Percentiles rank a stretch among this genome's conserved stretches.
Conservation (phyloP, 2,329 filamentous ascomycete genomes). For the Ophidiomyces ophidiicola region DNA sequence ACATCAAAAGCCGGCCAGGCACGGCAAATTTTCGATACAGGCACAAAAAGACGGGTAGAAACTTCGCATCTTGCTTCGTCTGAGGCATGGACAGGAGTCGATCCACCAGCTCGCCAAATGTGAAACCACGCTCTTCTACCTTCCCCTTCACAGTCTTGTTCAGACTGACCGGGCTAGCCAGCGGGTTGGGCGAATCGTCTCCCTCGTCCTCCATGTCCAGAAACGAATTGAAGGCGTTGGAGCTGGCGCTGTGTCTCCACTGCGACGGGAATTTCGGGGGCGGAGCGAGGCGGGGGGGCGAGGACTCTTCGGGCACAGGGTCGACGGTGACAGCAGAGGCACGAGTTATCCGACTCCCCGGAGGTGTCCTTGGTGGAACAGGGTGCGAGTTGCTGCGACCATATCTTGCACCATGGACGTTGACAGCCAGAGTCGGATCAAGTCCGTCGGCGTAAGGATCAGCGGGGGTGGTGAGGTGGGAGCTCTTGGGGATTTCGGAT, state of each 20-base stretch:
- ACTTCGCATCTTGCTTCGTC: conserved; percentile 80
- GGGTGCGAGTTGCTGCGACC: conserved; percentile 40
- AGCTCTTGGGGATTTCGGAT: conserved; percentile 50
- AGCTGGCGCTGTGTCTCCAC: conserved; percentile 31
- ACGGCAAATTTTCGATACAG: conserved; percentile 88
- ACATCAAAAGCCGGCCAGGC: conserved; percentile 62
- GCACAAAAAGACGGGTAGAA: conserved; percentile 76
- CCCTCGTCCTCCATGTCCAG: conserved; percentile 34
- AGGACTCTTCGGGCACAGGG: conserved; percentile 21
- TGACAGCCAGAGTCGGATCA: conserved; percentile 19
- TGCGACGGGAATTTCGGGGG: conserved; percentile 25
- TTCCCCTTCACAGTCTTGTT: conserved; percentile 23
- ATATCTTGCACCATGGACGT: conserved; percentile 36
- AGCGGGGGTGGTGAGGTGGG: conserved; percentile 17
- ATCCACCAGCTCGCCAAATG: conserved; percentile 63
- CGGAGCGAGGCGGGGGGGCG: conserved; percentile 23
- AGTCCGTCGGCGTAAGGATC: conserved; percentile 9
- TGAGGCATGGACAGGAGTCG: conserved; percentile 71
- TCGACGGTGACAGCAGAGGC: conserved; percentile 19
- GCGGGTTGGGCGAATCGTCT: conserved; percentile 20
- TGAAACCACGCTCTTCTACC: conserved; percentile 27
- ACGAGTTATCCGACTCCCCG: conserved; percentile 26
- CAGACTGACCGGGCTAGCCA: conserved; percentile 21
- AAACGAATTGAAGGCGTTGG: conserved; percentile 33
- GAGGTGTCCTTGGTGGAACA: conserved; percentile 37